phyloP scores from a whole-genome alignment of 2,329 filamentous ascomycete species.

The Amesomyces nigricolor region DNA sequence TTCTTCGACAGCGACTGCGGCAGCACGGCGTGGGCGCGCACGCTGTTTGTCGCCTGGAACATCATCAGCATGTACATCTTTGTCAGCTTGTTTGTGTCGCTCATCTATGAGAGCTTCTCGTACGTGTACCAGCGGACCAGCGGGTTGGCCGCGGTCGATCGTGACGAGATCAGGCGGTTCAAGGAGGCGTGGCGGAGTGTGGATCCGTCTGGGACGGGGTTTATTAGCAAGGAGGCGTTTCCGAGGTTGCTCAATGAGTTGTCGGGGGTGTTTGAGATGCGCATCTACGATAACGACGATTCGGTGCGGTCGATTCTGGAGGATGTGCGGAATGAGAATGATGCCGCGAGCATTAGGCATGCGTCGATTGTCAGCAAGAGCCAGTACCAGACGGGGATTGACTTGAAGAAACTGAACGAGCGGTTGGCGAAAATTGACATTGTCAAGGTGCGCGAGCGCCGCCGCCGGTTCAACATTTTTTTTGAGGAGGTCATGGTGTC shows the following conservation, averaged over 20 bases:
- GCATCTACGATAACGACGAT: conserved; percentile 87
- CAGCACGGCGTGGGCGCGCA: conserved; percentile 79
- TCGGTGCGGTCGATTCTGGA: conserved; percentile 84
- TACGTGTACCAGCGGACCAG: conserved; percentile 97
- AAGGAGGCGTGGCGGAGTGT: conserved; percentile 98
- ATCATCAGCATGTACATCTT: conserved; percentile 99
- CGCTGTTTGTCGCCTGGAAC: conserved; percentile 94
- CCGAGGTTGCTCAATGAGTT: conserved; percentile 85
- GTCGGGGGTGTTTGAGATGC: conserved; percentile 94
- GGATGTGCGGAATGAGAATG: conserved; percentile 61
- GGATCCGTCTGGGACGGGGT: conserved; percentile 86
- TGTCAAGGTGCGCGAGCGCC: conserved; percentile 64
- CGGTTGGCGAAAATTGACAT: conserved; percentile 71
- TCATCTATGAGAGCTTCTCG: conserved; percentile 99
- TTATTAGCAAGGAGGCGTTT: conserved; percentile 83
- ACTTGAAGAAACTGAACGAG: conserved; percentile 69
- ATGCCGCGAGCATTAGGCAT: conserved; percentile 48
- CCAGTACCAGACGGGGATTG: conserved; percentile 54
- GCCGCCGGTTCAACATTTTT: conserved; percentile 84
- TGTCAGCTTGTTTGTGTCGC: conserved; percentile 93
- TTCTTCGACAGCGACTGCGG: conserved; percentile 93
- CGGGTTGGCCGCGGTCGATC: conserved; percentile 81
- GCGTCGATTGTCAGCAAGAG: conserved; percentile 49
- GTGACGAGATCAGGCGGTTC: conserved; percentile 92
- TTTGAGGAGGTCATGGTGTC: conserved; percentile 95